Conservation (phyloP, 2,329 filamentous ascomycete genomes). For the Diaporthe citrichinensis region DNA sequence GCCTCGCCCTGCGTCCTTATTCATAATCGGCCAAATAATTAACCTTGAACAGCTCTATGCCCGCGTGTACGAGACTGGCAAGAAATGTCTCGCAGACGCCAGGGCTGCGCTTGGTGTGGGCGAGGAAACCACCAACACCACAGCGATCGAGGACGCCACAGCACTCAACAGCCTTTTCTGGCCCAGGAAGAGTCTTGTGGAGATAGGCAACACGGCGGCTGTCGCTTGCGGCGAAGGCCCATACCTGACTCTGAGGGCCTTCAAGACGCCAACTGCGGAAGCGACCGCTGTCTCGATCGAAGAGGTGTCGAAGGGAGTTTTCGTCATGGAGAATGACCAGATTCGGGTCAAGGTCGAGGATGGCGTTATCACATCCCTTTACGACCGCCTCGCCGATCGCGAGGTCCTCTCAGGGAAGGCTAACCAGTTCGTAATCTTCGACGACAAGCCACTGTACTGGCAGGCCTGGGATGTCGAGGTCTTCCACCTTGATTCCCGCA, state of each 20-base stretch:
- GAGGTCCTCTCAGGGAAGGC: constrained; percentile 87
- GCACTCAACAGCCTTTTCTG: constrained; percentile 91
- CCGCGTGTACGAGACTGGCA: constrained; percentile 82
- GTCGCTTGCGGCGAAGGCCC: constrained; percentile 71
- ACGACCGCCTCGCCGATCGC: constrained; percentile 79
- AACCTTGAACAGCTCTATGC: constrained; percentile 75
- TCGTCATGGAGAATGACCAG: constrained; percentile 84
- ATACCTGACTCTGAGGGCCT: constrained; percentile 63
- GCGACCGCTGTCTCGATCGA: constrained; percentile 64
- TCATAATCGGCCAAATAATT: background rate
- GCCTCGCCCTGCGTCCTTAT: background rate
- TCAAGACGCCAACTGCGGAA: constrained; percentile 61
- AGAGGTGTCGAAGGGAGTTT: constrained; percentile 72
- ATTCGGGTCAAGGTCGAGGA: constrained; percentile 79
- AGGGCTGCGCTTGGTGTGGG: constrained; percentile 76
- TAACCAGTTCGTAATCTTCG: constrained; percentile 94
- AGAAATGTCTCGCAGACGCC: constrained; percentile 79
- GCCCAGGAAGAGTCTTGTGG: constrained; percentile 81
- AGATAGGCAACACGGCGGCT: constrained; percentile 66
- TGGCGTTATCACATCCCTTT: constrained; percentile 87
- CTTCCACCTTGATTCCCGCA: constrained; percentile 89
- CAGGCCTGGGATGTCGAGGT: constrained; percentile 99
- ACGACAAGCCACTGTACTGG: constrained; percentile 98
- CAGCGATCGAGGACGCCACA: constrained; percentile 63
- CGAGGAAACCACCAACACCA: constrained; percentile 52